Evolutionary conservation across 345 rosid species (phyloP), one percentile per base, ranked within the genome.

Genomic region (Bretschneidera sinensis): DNA sequence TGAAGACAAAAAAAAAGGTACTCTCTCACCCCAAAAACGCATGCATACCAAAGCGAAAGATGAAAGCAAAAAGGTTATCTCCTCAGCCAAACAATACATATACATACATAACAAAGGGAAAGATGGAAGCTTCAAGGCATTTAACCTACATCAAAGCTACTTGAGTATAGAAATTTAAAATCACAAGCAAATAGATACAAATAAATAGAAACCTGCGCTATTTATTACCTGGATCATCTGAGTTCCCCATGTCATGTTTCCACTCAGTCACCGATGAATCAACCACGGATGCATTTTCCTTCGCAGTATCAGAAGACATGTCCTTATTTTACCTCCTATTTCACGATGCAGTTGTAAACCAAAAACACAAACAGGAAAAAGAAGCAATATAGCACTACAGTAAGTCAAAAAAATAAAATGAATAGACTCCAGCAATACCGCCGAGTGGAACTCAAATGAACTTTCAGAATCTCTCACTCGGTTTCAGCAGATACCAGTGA

Each of bases 251-350:
- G 24, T 92, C 96, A 73, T 78, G 86, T 60, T 75, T 88, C 88
- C 84, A 78, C 59, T 86, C 90, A 57, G 96, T 86, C 77, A 77
- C 67, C 10, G 98, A 92, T 10, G 96, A 92, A 76, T 86, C 98
- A 33, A 85, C 95, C 60, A 86, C 98, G 21, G 96, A 88, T 55
- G 88, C 91, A 82, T 81, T 85, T 74, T 88, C 96, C 64, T 80
- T 86, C 15, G 80, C 84, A 48, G 86, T 81, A 79, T 92, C 96
- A 65, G 83, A 85, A 67, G 98, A 88, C 98, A 92, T 88, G 28
- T 65, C 78, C 75, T 69, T 74, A 28, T 62, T 21, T 20, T 10
- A 51, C 34, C 55, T 48, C 67, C 83, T 64, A 62, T 0, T 17
- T 60, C 56, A 70, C 25, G 67, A 56, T 8, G 57, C 45, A 53